Base-by-base conservation (phyloP, 768 basidiomycete genomes). In the Pleurotus ostreatus region DNA sequence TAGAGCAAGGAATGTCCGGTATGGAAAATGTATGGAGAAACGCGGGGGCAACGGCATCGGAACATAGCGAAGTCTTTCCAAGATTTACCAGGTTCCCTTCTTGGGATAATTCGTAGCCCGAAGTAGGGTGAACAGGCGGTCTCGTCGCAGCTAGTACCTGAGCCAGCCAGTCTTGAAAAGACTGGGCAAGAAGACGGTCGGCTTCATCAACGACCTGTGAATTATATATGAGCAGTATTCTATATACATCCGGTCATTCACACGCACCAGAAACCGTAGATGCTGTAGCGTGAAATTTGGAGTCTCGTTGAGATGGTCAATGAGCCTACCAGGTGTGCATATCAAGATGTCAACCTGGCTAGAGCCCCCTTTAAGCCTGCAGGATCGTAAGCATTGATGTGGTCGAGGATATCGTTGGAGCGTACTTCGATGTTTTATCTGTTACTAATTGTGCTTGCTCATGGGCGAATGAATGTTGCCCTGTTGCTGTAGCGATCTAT, bases 151-250 rank as follows among this genome's bases (percentile, higher is more conserved):
- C 72, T 6, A 97, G 74, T 3, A 98, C 89, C 64, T 86, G 85
- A 5, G 82, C 80, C 2, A 98, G 75, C 96, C 95, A 99, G 66
- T 93, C 91, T 70, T 98, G 94, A 72, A 97, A 98, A 1, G 92
- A 93, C 67, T 98, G 94, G 8, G 90, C 88, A 7, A 99, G 78
- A 0, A 99, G 78, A n/a, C 94, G 83, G 66, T 99, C 97, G 0
- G 97, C 97, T 72, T 99, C 97, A 68, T 99, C 97, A 55, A 99
- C 92, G 25, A 98, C 86, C 94, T 96, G 57, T 8, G 12, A n/a
- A 13, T 46, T 23, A 18, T 39, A n/a, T 22, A 41, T 39, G 37
- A 41, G 23, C 7, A 13, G 46, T 20, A 45, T 54, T 55, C 22
- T 56, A 18, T 26, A 37, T 22, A 16, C 3, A 46, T 52, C 38